Evolutionary conservation across 345 rosid genomes (phyloP).

Genomic region (Erodium maritimum): DNA sequence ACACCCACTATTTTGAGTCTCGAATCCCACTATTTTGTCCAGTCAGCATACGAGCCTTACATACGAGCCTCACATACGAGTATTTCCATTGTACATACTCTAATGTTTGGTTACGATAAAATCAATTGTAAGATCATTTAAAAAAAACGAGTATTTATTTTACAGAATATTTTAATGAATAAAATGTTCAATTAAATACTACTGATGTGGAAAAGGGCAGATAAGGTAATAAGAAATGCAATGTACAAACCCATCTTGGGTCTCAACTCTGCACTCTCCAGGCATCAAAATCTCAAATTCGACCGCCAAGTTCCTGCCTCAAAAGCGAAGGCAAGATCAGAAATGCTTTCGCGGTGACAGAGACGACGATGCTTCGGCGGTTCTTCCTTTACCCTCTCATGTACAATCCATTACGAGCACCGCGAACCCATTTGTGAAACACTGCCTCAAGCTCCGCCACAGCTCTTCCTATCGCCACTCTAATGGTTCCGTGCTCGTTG

Average conservation of each 20-base stretch:
- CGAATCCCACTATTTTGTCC: too few species aligned
- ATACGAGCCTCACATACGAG: too few species aligned
- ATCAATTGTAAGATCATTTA: too few species aligned
- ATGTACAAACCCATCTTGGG: not conserved
- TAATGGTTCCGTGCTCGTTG: slow-evolving; percentile 62
- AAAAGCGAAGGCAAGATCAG: not conserved
- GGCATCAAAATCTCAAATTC: not conserved
- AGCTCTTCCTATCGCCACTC: slow-evolving; percentile 78
- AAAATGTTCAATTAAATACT: too few species aligned
- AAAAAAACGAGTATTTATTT: too few species aligned
- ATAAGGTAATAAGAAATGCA: not conserved
- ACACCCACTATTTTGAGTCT: too few species aligned
- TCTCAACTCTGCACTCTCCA: not conserved
- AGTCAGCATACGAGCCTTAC: too few species aligned
- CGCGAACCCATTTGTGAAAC: slow-evolving; percentile 76
- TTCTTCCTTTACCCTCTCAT: slow-evolving; percentile 26
- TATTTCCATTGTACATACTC: too few species aligned
- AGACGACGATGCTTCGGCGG: not conserved
- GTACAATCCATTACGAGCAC: slow-evolving; percentile 51
- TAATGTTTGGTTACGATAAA: too few species aligned
- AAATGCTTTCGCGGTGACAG: not conserved
- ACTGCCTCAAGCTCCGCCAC: slow-evolving; percentile 73
- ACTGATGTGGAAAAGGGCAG: too few species aligned
- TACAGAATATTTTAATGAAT: too few species aligned
- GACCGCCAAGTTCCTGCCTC: not conserved